phyloP scores from a whole-genome alignment of 1,139 yeast species.

The Lodderomyces oxycetoniae region DNA sequence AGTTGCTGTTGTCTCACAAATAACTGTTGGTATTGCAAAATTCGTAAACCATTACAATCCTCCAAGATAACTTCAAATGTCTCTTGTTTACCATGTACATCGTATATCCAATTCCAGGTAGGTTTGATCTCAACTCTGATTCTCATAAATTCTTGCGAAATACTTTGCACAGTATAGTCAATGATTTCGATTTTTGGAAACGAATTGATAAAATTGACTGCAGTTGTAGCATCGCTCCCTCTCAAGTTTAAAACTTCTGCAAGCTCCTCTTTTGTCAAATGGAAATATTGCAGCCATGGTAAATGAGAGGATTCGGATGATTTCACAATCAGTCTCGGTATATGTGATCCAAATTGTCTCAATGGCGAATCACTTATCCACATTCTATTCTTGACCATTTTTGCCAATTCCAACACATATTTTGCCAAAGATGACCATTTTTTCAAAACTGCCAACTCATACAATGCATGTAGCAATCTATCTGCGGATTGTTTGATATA shows the following conservation, averaged over 20 bases:
- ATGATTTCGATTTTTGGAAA: slow-evolving; percentile 61
- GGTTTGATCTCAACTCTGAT: slow-evolving; percentile 68
- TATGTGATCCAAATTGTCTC: slow-evolving; percentile 65
- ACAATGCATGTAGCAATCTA: slow-evolving; percentile 78
- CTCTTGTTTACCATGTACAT: slow-evolving; percentile 61
- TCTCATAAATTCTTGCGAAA: slow-evolving; percentile 62
- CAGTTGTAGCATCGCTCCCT: slow-evolving; percentile 55
- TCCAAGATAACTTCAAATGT: slow-evolving; percentile 69
- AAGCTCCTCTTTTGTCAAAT: slow-evolving; percentile 66
- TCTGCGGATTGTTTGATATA: slow-evolving; percentile 94
- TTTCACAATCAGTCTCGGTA: slow-evolving; percentile 64
- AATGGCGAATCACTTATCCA: slow-evolving; percentile 88
- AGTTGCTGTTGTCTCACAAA: slow-evolving; percentile 46
- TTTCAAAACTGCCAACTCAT: slow-evolving; percentile 67
- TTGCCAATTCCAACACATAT: slow-evolving; percentile 58
- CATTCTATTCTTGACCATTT: slow-evolving; percentile 73
- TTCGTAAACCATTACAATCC: slow-evolving; percentile 75
- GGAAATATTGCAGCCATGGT: slow-evolving; percentile 78
- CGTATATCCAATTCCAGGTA: slow-evolving; percentile 69
- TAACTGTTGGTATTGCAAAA: slow-evolving; percentile 58
- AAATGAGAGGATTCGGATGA: slow-evolving; percentile 77
- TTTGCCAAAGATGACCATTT: slow-evolving; percentile 70
- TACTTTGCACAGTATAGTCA: slow-evolving; percentile 65
- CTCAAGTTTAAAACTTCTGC: slow-evolving; percentile 79
- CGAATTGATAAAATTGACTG: slow-evolving; percentile 57